Conservation (phyloP, 352 stramenopile genomes). For the Aphanomyces invadans region DNA sequence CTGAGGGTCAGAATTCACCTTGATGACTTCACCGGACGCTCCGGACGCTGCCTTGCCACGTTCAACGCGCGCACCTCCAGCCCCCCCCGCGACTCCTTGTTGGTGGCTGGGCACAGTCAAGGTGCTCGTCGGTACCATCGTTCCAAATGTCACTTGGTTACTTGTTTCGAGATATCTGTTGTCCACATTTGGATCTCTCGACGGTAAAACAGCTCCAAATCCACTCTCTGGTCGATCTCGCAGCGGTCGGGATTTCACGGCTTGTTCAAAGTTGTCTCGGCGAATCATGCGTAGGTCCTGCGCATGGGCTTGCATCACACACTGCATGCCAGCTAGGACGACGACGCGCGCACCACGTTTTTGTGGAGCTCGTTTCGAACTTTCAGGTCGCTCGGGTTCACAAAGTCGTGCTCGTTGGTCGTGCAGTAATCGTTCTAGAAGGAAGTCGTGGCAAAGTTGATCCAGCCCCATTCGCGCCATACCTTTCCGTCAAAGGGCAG, state of each 20-base stretch:
- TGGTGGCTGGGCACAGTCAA: not conserved
- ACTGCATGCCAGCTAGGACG: no score
- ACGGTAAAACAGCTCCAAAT: conserved; percentile 5
- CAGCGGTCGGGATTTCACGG: not conserved
- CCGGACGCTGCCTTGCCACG: conserved; percentile 56
- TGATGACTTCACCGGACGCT: conserved; percentile 56
- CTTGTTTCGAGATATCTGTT: conserved; percentile 52
- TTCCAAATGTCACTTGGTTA: conserved; percentile 46
- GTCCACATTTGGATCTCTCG: conserved; percentile 43
- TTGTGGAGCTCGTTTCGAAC: not conserved
- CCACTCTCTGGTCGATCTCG: conserved; percentile 1
- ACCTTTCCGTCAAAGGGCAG: conserved; percentile 55
- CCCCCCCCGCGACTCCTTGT: conserved; percentile 39
- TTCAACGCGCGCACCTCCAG: conserved; percentile 38
- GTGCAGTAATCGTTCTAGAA: conserved; percentile 59
- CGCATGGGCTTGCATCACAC: no score
- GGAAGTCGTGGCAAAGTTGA: not conserved
- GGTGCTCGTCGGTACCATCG: conserved; percentile 16
- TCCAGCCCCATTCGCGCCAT: not conserved
- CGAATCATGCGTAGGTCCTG: not conserved
- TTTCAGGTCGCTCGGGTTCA: conserved; percentile 23
- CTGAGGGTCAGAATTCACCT: conserved; percentile 47
- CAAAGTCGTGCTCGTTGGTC: conserved; percentile 45
- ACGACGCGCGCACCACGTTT: no score
- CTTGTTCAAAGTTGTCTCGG: conserved; percentile 13